Conservation (phyloP, 129 eudicot genomes). For the Calendula officinalis region DNA sequence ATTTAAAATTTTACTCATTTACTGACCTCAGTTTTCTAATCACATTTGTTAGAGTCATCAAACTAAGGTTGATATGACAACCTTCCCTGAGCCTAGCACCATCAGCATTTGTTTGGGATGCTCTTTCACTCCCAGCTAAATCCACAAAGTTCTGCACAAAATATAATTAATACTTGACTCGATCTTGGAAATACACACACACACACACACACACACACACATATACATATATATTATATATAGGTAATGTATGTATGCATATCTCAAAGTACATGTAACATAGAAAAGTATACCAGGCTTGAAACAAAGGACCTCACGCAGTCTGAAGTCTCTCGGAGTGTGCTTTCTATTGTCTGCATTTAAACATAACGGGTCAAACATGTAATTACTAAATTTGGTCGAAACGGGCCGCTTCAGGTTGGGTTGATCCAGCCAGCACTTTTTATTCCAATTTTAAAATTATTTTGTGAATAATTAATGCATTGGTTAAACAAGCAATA, state of each 20-base stretch:
- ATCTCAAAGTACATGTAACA: not conserved
- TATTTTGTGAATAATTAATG: too few species aligned
- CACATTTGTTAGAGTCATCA: constrained; percentile 92
- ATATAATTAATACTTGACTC: not conserved
- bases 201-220: too few species aligned
- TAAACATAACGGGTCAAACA: not conserved
- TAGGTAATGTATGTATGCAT: too few species aligned
- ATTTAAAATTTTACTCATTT: not conserved
- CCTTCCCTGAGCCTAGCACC: constrained; percentile 97
- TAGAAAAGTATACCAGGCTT: constrained; percentile 63
- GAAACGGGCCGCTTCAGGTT: too few species aligned
- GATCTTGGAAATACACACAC: too few species aligned
- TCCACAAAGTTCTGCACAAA: constrained; percentile 85
- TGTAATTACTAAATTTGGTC: too few species aligned
- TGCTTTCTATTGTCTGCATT: constrained; percentile 96
- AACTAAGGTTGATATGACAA: constrained; percentile 87
- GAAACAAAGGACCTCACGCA: constrained; percentile 90
- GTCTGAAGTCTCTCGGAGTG: constrained; percentile 84
- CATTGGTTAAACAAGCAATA: too few species aligned
- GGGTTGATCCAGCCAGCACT: too few species aligned
- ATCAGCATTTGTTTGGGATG: constrained; percentile 81
- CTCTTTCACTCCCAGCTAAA: constrained; percentile 96
- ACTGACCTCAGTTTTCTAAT: constrained; percentile 88
- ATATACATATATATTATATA: too few species aligned
- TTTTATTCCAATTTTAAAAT: too few species aligned